Percentiles rank a stretch among this genome's conserved stretches.
Evolutionary conservation across 305 asterid species (phyloP).

Genomic region (Plantago coronopus): DNA sequence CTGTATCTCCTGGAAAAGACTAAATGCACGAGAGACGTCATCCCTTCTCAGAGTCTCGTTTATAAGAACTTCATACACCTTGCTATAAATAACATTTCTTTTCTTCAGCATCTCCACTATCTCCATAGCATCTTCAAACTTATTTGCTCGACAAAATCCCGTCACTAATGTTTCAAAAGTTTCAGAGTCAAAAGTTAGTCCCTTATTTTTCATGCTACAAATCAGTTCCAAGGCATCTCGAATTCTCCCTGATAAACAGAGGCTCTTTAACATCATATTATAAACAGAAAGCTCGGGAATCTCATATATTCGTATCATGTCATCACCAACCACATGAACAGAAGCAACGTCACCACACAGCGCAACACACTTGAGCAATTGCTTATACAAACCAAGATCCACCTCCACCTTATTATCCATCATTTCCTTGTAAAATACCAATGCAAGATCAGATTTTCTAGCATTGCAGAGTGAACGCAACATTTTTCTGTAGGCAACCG

Average conservation of each 20-base stretch:
- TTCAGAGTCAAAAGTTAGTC: conserved; percentile 38
- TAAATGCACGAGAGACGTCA: conserved; percentile 47
- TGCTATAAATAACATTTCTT: conserved; percentile 34
- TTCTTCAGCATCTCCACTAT: conserved; percentile 74
- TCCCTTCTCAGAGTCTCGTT: conserved; percentile 53
- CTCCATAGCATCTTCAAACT: conserved; percentile 69
- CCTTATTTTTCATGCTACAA: conserved; percentile 54
- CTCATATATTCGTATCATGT: conserved; percentile 45
- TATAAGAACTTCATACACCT: conserved; percentile 47
- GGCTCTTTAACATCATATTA: conserved; percentile 53
- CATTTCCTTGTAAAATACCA: conserved; percentile 80
- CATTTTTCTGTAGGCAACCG: conserved; percentile 45
- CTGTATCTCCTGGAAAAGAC: conserved; percentile 51
- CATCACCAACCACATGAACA: conserved; percentile 44
- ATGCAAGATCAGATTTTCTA: conserved; percentile 54
- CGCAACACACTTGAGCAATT: conserved; percentile 61
- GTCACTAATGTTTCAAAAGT: conserved; percentile 53
- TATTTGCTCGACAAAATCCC: conserved; percentile 70
- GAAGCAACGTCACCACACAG: conserved; percentile 42
- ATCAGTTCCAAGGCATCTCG: conserved; percentile 73
- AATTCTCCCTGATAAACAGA: conserved; percentile 66
- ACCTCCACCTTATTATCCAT: conserved; percentile 40
- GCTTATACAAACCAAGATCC: conserved; percentile 38
- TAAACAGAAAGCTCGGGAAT: conserved; percentile 44
- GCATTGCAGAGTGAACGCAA: conserved; percentile 50